phyloP scores from a whole-genome alignment of 495 filamentous ascomycete species.

The Chaetomium fimeti region DNA sequence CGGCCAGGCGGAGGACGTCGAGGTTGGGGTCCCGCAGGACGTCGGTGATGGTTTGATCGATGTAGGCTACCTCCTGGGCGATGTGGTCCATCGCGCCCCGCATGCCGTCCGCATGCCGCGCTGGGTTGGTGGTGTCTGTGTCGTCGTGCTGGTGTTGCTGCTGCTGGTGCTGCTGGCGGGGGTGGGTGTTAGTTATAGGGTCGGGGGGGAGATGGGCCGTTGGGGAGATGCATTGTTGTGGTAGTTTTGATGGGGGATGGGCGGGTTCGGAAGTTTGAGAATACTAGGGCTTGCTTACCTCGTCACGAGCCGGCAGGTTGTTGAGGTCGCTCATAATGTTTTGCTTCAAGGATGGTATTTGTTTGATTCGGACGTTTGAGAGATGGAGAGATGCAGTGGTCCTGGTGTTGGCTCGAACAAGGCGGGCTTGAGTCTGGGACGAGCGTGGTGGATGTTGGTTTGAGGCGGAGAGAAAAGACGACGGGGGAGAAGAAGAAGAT shows the following conservation, averaged over 20 bases:
- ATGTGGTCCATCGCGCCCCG: background rate
- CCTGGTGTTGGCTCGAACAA: background rate
- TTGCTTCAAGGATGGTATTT: too few relatives aligned
- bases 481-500: too few relatives aligned
- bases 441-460: background rate
- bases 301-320: too few relatives aligned
- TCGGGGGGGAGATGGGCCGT: too few relatives aligned
- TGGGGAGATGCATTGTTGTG: too few relatives aligned
- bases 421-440: background rate
- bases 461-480: background rate
- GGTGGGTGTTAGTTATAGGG: too few relatives aligned
- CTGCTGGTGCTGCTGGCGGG: background rate
- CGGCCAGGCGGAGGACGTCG: background rate
- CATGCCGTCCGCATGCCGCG: too few relatives aligned
- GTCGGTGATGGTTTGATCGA: background rate
- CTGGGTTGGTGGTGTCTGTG: too few relatives aligned
- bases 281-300: too few relatives aligned
- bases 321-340: too few relatives aligned
- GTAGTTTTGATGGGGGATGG: too few relatives aligned
- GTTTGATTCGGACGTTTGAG: background rate
- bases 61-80: background rate
- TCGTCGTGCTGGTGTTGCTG: background rate
- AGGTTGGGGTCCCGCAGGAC: background rate
- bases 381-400: background rate
- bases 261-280: too few relatives aligned